A percentile compares a stretch with the other conserved stretches of the same genome.
Conservation (phyloP, 2,329 filamentous ascomycete genomes). For the Pseudogymnoascus sp. region DNA sequence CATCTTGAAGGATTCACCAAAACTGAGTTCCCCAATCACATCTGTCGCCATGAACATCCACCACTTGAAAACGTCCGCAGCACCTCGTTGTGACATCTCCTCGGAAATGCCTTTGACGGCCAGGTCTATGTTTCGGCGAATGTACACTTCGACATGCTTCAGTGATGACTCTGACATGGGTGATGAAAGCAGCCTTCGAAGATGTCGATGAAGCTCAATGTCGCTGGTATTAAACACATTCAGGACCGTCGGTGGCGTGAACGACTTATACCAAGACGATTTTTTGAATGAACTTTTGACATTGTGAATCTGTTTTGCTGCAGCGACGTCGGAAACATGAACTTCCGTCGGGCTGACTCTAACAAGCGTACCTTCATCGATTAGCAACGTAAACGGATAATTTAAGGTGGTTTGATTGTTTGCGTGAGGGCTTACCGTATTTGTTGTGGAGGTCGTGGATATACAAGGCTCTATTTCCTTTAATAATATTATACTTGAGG, state of each 20-base stretch:
- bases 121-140: slow-evolving; percentile 31
- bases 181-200: slow-evolving; percentile 35
- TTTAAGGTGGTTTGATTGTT: background rate
- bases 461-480: slow-evolving; percentile 14
- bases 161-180: slow-evolving; percentile 32
- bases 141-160: slow-evolving; percentile 24
- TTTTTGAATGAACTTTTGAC: slow-evolving; percentile 29
- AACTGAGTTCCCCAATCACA: slow-evolving; percentile 43
- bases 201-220: slow-evolving; percentile 30
- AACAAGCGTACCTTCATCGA: background rate
- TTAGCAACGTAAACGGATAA: background rate
- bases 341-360: slow-evolving; percentile 30
- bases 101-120: slow-evolving; percentile 36
- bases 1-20: slow-evolving; percentile 46
- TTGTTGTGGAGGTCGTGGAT: slow-evolving; percentile 12
- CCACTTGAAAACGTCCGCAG: slow-evolving; percentile 44
- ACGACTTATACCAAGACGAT: slow-evolving; percentile 25
- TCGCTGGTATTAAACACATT: slow-evolving; percentile 36
- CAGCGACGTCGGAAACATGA: slow-evolving; percentile 31
- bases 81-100: slow-evolving; percentile 33
- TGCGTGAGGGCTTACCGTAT: slow-evolving; percentile 10
- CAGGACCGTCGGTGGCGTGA: slow-evolving; percentile 17
- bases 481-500: slow-evolving; percentile 10
- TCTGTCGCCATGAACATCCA: slow-evolving; percentile 46
- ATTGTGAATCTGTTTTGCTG: slow-evolving; percentile 28